Base-by-base conservation (phyloP, 2,329 filamentous ascomycete genomes). In the Penicillium sclerotigenum region DNA sequence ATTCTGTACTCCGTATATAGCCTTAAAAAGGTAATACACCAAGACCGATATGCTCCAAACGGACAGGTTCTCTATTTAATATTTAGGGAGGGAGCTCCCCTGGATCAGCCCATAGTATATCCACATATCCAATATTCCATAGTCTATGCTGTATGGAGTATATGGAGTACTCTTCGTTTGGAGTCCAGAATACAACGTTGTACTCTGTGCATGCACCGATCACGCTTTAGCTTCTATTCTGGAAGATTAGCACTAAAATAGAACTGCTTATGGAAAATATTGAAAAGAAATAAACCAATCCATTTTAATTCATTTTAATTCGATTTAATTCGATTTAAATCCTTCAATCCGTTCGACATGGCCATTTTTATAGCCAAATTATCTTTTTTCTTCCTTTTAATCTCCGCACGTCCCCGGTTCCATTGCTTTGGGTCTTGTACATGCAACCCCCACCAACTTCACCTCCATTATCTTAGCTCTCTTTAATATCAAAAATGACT, bases 401-500 rank as follows among this genome's bases (percentile, higher is more conserved):
- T 64, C 59, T 59, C 64, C 64, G 65, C 65, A 65, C 59, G 60
- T 63, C 59, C 59, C 63, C 40, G 57, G 52, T 46, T 59, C 63
- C 63, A 61, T 61, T 61, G 61, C 57, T 58, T 52, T 57, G 57
- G 61, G 58, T 57, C 36, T 18, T 18, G 34, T 53, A 43, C 58
- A 38, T 47, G 53, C 56, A 51, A 24, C 37, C 54, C 56, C 59
- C 60, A 59, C 60, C 53, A 50, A 57, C 58, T 54, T 58, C 52
- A 46, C 48, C 41, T 47, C 33, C 31, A 11, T 7, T 24, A 34
- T 46, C 24, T 7, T 20, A 38, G 16, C 29, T 47, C 13, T 42
- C 38, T 43, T 36, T 42, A 16, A 22, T 37, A 18, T 31, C 22
- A 7, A n/a, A 5, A n/a, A 50, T 38, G 50, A 20, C 28, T 34